Percentiles rank a stretch among this genome's conserved stretches.
phyloP scores from a whole-genome alignment of 2,329 filamentous ascomycete species.

The Penicillium corylophilum region DNA sequence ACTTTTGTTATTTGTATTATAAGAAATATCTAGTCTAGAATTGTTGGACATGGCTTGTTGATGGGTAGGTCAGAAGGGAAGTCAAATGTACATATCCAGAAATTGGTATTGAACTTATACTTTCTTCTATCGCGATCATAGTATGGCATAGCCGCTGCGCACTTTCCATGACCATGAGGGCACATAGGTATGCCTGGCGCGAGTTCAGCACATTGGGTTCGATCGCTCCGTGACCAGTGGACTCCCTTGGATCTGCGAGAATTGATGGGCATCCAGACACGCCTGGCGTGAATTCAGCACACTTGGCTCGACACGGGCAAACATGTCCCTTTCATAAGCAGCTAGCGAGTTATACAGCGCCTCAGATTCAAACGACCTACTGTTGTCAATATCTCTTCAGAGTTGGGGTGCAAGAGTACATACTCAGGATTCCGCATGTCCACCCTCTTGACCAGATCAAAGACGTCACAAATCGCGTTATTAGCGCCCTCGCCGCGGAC shows the following conservation, averaged over 20 bases:
- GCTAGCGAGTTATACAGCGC: constrained; percentile 14
- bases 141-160: too few relatives aligned
- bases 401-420: background rate
- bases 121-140: too few relatives aligned
- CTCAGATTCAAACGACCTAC: constrained; percentile 12
- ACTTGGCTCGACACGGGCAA: constrained; percentile 45
- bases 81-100: too few relatives aligned
- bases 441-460: constrained; percentile 42
- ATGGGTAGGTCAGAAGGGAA: too few relatives aligned
- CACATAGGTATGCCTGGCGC: too few relatives aligned
- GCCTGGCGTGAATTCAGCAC: constrained; percentile 54
- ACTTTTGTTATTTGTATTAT: too few relatives aligned
- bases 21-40: too few relatives aligned
- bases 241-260: constrained; percentile 43
- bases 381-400: background rate
- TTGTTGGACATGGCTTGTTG: too few relatives aligned
- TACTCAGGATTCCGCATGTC: constrained; percentile 18
- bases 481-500: constrained; percentile 60
- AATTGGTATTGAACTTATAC: too few relatives aligned
- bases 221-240: constrained; percentile 42
- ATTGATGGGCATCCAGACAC: constrained; percentile 57
- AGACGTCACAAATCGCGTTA: constrained; percentile 55
- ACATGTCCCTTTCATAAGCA: constrained; percentile 48
- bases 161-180: too few relatives aligned
- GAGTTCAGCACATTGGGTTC: too few relatives aligned